Evolutionary conservation across 169 alveolate genomes (phyloP).

Genomic region (Perkinsus marinus): DNA sequence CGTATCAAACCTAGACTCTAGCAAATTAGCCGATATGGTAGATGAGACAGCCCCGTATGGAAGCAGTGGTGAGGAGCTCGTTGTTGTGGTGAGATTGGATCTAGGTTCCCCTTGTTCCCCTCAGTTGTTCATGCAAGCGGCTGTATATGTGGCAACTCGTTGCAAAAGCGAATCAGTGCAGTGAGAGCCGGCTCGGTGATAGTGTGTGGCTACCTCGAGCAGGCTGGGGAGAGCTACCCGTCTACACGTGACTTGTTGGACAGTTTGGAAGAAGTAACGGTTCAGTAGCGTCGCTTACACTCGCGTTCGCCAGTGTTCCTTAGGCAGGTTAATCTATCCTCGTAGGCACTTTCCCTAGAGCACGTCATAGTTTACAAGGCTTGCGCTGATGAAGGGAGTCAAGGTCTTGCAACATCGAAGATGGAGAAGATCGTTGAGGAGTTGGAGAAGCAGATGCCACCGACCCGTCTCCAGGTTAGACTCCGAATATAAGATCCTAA

Average conservation of each 20-base stretch:
- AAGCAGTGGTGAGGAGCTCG: neutral
- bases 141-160: neutral
- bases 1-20: neutral
- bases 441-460: too few species aligned
- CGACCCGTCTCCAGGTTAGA: too few species aligned
- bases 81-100: neutral
- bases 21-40: neutral
- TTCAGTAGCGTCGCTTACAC: neutral
- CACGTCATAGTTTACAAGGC: too few species aligned
- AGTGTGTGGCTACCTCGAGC: neutral
- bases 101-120: neutral
- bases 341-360: too few species aligned
- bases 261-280: neutral
- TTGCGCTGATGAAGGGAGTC: too few species aligned
- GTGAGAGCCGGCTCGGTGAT: neutral
- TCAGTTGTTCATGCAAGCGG: neutral
- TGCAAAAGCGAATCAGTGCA: neutral
- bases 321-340: too few species aligned
- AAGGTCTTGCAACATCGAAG: too few species aligned
- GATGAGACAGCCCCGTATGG: neutral
- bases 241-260: neutral
- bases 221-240: neutral
- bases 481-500: too few species aligned
- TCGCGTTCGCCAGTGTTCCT: too few species aligned
- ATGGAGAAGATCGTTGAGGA: too few species aligned